phyloP scores from a whole-genome alignment of 441 rosid genomes.

The Manihot esculenta region DNA sequence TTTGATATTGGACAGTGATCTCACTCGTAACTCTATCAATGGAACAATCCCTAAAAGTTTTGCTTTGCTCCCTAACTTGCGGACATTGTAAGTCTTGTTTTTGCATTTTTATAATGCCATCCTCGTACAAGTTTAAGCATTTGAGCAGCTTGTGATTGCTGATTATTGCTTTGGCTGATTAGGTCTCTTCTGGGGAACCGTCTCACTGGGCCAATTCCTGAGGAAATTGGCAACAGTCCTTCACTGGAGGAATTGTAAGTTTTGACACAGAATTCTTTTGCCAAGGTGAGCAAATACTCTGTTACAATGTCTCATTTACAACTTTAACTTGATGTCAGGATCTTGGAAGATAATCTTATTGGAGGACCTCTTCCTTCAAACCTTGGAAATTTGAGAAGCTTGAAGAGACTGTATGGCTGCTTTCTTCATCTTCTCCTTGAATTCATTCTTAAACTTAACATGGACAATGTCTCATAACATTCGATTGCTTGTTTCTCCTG shows the following conservation, averaged over 20 bases:
- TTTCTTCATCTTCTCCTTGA: neutral
- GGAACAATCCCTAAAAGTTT: conserved; percentile 74
- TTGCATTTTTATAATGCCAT: neutral
- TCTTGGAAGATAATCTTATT: conserved; percentile 59
- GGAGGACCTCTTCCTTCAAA: conserved; percentile 56
- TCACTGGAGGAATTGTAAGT: conserved; percentile 64
- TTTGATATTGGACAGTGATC: conserved; percentile 49
- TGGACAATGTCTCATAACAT: neutral
- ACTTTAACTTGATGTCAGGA: conserved; percentile 38
- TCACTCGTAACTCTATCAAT: conserved; percentile 61
- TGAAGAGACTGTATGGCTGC: conserved; percentile 54
- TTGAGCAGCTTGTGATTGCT: neutral
- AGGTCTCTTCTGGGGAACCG: conserved; percentile 72
- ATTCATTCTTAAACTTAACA: neutral
- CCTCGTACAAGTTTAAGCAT: conserved; percentile 10
- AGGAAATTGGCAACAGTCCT: conserved; percentile 48
- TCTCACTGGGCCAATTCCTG: conserved; percentile 64
- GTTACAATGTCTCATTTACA: neutral
- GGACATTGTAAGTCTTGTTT: conserved; percentile 44
- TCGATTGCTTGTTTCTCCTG: neutral
- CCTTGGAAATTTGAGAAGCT: conserved; percentile 56
- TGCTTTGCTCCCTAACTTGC: conserved; percentile 47
- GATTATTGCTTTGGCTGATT: neutral
- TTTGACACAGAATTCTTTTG: neutral
- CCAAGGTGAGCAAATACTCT: neutral